phyloP scores from a whole-genome alignment of 176 grass and related monocot species.

The Urochloa ruziziensis region DNA sequence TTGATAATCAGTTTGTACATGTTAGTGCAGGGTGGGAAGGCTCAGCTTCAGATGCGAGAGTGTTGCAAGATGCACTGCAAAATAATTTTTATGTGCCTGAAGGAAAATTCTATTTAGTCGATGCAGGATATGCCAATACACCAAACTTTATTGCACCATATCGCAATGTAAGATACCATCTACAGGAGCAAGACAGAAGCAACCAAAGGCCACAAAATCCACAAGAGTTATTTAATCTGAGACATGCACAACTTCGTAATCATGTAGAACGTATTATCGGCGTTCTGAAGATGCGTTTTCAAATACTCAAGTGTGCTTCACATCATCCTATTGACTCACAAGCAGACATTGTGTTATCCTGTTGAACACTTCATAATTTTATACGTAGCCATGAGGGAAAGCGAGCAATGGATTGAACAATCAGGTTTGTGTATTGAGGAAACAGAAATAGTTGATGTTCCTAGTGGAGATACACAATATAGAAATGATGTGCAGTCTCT shows the following conservation, averaged over 20 bases:
- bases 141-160: background rate
- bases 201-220: background rate
- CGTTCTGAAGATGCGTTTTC: background rate
- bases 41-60: background rate
- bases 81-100: background rate
- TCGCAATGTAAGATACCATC: background rate
- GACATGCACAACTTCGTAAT: background rate
- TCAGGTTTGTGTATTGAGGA: background rate
- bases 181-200: background rate
- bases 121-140: background rate
- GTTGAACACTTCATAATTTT: background rate
- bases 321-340: background rate
- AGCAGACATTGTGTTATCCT: background rate
- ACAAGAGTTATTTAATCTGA: background rate
- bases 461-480: background rate
- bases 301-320: background rate
- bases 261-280: background rate
- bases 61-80: background rate
- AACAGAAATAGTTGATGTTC: background rate
- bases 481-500: background rate
- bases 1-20: background rate
- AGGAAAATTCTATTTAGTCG: background rate
- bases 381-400: background rate
- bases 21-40: background rate
- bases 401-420: background rate